Conservation (phyloP, 75 land plant genomes). For the Cupressus sempervirens region DNA sequence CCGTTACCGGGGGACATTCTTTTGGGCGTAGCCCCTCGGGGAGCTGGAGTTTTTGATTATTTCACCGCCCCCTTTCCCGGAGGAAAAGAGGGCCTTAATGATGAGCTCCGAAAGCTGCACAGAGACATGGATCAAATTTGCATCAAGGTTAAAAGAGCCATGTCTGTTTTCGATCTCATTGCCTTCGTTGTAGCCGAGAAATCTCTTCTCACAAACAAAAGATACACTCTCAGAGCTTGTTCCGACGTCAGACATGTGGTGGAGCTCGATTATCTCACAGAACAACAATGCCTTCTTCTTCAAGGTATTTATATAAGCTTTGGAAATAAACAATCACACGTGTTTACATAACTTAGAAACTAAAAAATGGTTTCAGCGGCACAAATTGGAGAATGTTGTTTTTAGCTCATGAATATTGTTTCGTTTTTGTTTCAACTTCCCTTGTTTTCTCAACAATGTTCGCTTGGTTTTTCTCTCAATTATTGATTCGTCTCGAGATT, state of each 20-base stretch:
- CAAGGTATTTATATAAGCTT: constrained; percentile 39
- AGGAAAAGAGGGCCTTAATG: constrained; percentile 28
- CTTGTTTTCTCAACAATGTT: too few relatives aligned
- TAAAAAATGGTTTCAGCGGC: too few relatives aligned
- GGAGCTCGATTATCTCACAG: constrained; percentile 36
- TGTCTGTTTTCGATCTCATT: constrained; percentile 27
- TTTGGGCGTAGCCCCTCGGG: constrained; percentile 15
- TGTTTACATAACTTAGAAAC: too few relatives aligned
- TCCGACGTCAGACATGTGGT: constrained; percentile 43
- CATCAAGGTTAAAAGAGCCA: constrained; percentile 42
- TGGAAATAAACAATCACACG: too few relatives aligned
- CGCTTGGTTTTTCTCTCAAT: too few relatives aligned
- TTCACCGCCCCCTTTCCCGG: constrained; percentile 7
- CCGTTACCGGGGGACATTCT: constrained; percentile 43
- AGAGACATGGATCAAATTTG: constrained; percentile 24
- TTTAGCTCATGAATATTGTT: too few relatives aligned
- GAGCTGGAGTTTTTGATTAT: constrained; percentile 11
- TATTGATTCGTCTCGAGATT: too few relatives aligned
- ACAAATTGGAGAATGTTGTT: too few relatives aligned
- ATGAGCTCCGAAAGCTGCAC: constrained; percentile 41
- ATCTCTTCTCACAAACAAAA: constrained; percentile 26
- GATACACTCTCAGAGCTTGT: constrained; percentile 28
- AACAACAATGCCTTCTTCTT: constrained; percentile 38
- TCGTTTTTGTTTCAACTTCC: too few relatives aligned
- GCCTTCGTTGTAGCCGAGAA: constrained; percentile 41